phyloP scores from a whole-genome alignment of 345 rosid genomes.

The Turritis glabra region DNA sequence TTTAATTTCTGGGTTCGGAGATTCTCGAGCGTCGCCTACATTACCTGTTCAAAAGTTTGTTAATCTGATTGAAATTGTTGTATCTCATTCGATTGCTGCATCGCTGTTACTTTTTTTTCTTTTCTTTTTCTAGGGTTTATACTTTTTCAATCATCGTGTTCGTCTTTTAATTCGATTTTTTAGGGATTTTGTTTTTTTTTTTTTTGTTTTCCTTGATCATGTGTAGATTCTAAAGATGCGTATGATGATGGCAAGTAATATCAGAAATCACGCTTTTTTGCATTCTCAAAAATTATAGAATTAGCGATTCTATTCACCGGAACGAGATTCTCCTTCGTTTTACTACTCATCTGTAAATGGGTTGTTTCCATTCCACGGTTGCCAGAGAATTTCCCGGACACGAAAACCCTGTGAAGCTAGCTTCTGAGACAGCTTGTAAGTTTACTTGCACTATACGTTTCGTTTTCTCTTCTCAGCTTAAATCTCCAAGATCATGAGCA shows the following conservation, averaged over 20 bases:
- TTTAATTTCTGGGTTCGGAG: background rate
- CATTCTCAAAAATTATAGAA: background rate
- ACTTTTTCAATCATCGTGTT: background rate
- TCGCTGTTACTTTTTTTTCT: background rate
- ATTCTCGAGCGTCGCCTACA: conserved; percentile 20
- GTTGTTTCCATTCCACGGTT: conserved; percentile 85
- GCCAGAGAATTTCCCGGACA: conserved; percentile 69
- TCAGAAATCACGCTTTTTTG: conserved; percentile 16
- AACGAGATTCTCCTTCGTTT: conserved; percentile 15
- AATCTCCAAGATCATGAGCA: background rate
- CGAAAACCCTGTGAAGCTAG: conserved; percentile 83
- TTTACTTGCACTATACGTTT: conserved; percentile 33
- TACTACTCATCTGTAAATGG: conserved; percentile 59
- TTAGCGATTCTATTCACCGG: background rate
- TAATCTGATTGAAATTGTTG: background rate
- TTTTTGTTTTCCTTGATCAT: background rate
- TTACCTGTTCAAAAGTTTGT: conserved; percentile 8
- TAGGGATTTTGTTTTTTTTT: background rate
- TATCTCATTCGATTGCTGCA: background rate
- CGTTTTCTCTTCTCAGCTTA: background rate
- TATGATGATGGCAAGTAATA: background rate
- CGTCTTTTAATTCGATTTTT: background rate
- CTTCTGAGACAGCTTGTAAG: conserved; percentile 96
- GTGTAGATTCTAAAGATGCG: conserved; percentile 28
- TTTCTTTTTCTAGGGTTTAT: conserved; percentile 12